phyloP scores from a whole-genome alignment of 2,329 filamentous ascomycete genomes.

The Aspergillus sp. region DNA sequence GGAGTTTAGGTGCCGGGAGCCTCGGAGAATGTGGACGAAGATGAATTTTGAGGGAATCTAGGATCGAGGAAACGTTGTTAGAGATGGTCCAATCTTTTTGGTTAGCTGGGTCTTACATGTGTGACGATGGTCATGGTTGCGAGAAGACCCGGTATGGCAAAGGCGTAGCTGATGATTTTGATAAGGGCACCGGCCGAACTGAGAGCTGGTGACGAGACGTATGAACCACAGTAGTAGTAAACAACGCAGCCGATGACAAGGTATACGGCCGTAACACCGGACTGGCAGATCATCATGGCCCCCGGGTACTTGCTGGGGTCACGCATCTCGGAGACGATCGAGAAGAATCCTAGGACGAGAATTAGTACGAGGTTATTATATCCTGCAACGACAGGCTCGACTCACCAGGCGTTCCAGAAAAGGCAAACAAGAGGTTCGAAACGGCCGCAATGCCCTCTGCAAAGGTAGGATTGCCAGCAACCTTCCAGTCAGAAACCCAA shows the following conservation, averaged over 20 bases:
- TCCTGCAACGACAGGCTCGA: background rate
- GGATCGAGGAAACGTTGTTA: background rate
- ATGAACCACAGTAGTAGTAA: slow-evolving; percentile 46
- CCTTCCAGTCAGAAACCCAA: background rate
- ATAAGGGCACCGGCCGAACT: slow-evolving; percentile 43
- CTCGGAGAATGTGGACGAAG: slow-evolving; percentile 16
- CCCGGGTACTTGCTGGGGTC: slow-evolving; percentile 28
- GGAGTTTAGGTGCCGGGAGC: slow-evolving; percentile 14
- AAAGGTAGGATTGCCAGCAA: slow-evolving; percentile 19
- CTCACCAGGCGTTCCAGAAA: slow-evolving; percentile 18
- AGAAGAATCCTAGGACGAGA: slow-evolving; percentile 24
- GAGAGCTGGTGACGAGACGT: slow-evolving; percentile 46
- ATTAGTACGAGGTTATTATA: background rate
- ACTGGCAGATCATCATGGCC: slow-evolving; percentile 31
- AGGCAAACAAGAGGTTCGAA: slow-evolving; percentile 24
- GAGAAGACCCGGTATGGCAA: slow-evolving; percentile 29
- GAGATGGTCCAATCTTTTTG: too few relatives aligned
- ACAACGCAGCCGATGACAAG: slow-evolving; percentile 37
- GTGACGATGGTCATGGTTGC: slow-evolving; percentile 19
- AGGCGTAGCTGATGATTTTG: slow-evolving; percentile 45
- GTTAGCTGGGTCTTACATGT: slow-evolving; percentile 6
- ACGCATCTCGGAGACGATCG: slow-evolving; percentile 38
- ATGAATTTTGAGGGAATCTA: slow-evolving; percentile 10
- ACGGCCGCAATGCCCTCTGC: slow-evolving; percentile 22
- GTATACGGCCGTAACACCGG: slow-evolving; percentile 32